phyloP scores from a whole-genome alignment of 495 filamentous ascomycete genomes.

The Sordaria brevicollis region DNA sequence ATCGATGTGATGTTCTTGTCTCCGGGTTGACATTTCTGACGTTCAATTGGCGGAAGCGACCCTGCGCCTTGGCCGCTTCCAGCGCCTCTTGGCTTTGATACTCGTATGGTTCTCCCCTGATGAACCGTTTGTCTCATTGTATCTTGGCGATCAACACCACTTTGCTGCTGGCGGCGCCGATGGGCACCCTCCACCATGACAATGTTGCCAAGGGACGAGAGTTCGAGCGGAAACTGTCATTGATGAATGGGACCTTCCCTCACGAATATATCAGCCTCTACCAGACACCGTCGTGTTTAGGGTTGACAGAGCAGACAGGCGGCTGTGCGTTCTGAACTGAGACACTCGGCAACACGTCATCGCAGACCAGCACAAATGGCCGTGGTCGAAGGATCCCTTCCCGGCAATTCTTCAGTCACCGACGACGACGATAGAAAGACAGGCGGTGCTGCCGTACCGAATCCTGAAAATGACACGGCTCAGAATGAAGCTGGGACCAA shows the following conservation, averaged over 20 bases:
- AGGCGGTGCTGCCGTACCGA: not conserved
- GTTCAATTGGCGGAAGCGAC: not conserved
- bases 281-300: not conserved
- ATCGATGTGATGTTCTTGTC: not conserved
- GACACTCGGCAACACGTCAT: not conserved
- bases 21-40: not conserved
- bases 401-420: not conserved
- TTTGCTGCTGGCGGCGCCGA: too few species aligned
- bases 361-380: not conserved
- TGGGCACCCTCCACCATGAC: not conserved
- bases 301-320: not conserved
- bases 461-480: not conserved
- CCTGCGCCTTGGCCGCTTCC: not conserved
- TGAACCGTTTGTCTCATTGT: not conserved
- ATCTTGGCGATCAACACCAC: not conserved
- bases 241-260: not conserved
- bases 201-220: not conserved
- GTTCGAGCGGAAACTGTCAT: not conserved
- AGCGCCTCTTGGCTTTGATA: not conserved
- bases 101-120: not conserved
- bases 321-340: not conserved
- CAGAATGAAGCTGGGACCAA: not conserved
- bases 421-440: not conserved
- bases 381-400: not conserved
- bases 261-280: not conserved